Base-by-base conservation (phyloP, 1,284 basidiomycete genomes). In the Anthracocystis panici-leucophaei region DNA sequence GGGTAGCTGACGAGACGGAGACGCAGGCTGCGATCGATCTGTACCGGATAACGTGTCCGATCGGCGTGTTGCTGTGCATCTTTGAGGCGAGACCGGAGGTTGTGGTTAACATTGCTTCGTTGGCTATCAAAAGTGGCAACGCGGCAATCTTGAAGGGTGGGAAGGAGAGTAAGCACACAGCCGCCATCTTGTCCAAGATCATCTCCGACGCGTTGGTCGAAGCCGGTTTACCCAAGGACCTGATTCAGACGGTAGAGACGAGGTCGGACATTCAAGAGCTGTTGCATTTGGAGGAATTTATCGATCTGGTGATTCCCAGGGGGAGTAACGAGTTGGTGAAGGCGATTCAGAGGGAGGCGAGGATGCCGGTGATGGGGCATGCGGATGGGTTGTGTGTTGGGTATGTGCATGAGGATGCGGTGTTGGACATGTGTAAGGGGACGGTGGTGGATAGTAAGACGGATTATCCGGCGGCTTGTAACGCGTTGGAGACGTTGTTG, bases 61-160 rank as follows among this genome's bases (percentile, higher is more conserved):
- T 99, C 72, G 97, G 97, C 20, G 95, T 97, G 0, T 88, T 99
- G 27, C 89, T 99, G 52, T 94, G 98, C 75, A 97, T 99, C 75
- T 99, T 99, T 78, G 97, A 99, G 86, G 93, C 96, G 3, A 89
- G 97, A 38, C 97, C 97, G 1, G 97, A 99, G 85, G 97, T 99
- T 6, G 94, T 99, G 31, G 92, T 99, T 46, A 99, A 99, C 85
- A 98, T 99, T 79, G 94, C 97, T 7, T 90, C 93, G 0, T 88
- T 99, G 76, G 96, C 97, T 2, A 94, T 99, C 86, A 99, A 98
- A 87, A 95, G 93, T 29, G 96, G 95, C 92, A 79, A 82, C 88
- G 83, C 70, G 0, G 83, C 83, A 11, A 84, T 84, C 44, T 60
- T 84, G 35, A 84, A 84, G 49, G 83, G 83, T 3, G 83, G 83